phyloP scores from a whole-genome alignment of 306 rosid species.

The Cyamopsis tetragonoloba region DNA sequence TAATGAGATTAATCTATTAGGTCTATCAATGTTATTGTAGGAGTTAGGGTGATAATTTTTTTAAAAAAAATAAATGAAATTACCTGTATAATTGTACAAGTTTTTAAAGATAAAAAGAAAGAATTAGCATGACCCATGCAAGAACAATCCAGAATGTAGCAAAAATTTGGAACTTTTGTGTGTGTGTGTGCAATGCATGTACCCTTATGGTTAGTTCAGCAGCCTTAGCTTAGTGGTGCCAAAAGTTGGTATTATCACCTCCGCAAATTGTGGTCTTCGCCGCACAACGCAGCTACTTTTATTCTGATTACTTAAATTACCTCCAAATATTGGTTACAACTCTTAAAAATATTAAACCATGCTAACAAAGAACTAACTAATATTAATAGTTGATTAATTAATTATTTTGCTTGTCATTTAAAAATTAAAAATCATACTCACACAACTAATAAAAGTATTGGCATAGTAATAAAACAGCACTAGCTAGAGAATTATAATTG shows the following conservation, averaged over 20 bases:
- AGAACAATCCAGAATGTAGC: neutral
- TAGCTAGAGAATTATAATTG: too few relatives aligned
- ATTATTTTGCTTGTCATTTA: constrained; percentile 12
- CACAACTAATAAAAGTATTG: too few relatives aligned
- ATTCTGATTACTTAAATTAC: constrained; percentile 15
- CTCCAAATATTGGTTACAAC: neutral
- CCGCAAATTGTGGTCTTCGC: constrained; percentile 36
- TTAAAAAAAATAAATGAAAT: neutral
- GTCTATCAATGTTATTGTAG: neutral
- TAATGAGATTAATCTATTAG: too few relatives aligned
- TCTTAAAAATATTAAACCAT: neutral
- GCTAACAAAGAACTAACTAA: neutral
- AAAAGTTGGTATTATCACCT: constrained; percentile 29
- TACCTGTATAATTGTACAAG: neutral
- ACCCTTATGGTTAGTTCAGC: constrained; percentile 14
- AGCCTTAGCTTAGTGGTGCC: constrained; percentile 32
- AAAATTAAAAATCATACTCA: neutral
- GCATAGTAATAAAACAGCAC: too few relatives aligned
- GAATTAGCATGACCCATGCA: neutral
- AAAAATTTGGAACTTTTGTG: neutral
- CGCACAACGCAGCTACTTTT: constrained; percentile 35
- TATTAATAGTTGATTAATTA: neutral
- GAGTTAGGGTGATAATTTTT: neutral
- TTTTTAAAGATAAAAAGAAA: neutral
- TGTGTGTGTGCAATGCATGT: neutral